Percentiles rank a stretch among this genome's conserved stretches.
Conservation (phyloP, 768 basidiomycete genomes). For the Calocera cornea region DNA sequence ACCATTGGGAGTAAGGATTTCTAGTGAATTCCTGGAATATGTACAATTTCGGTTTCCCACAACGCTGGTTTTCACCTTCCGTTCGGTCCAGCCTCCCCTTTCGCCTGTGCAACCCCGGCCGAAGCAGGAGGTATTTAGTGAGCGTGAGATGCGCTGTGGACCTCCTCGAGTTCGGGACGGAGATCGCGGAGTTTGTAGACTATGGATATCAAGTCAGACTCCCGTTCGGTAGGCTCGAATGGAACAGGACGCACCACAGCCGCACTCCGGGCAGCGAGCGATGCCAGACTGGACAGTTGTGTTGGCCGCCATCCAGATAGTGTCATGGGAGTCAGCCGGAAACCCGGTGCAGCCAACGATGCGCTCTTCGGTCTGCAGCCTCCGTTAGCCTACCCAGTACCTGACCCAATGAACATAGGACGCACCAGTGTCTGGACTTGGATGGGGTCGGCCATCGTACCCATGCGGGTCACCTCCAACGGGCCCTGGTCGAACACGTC, state of each 20-base stretch:
- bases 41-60: neutral
- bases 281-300: slow-evolving; percentile 42
- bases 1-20: neutral
- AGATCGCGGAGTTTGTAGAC: neutral
- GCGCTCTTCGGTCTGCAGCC: slow-evolving; percentile 55
- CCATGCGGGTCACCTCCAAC: slow-evolving; percentile 69
- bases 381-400: neutral
- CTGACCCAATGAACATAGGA: slow-evolving; percentile 13
- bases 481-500: slow-evolving; percentile 82
- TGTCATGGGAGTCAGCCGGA: slow-evolving; percentile 90
- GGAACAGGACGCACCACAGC: slow-evolving; percentile 51
- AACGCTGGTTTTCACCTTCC: neutral
- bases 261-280: slow-evolving; percentile 83
- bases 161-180: neutral
- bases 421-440: slow-evolving; percentile 76
- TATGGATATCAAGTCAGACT: neutral
- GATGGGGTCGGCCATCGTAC: slow-evolving; percentile 78
- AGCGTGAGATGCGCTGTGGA: neutral
- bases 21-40: slow-evolving; percentile 1
- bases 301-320: slow-evolving; percentile 62
- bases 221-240: neutral
- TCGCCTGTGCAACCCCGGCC: neutral
- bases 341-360: slow-evolving; percentile 88
- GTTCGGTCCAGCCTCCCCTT: neutral
- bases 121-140: neutral